These are phyloP conservation scores for Herpetospermum pedunculosum DNA, from an alignment of 306 rosid species.

Conservation along the genomic window DNA sequence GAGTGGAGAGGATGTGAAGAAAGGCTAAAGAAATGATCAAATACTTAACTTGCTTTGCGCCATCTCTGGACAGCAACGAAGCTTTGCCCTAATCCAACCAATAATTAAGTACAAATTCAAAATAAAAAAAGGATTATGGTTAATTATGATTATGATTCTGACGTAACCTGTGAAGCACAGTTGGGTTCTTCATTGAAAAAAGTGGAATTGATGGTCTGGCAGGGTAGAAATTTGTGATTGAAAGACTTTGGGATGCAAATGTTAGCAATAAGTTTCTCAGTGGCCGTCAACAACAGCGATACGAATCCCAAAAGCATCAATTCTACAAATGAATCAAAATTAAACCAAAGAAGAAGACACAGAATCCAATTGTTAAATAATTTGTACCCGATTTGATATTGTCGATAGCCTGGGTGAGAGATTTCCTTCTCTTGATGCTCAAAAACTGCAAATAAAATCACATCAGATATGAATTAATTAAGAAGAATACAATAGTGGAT, in stretches of 20 bases:
- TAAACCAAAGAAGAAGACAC: background rate
- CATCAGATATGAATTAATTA: background rate
- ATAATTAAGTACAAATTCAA: no score
- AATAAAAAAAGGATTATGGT: no score
- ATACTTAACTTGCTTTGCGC: constrained; percentile 28
- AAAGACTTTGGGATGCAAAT: constrained; percentile 34
- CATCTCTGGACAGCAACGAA: constrained; percentile 32
- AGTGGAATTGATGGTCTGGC: constrained; percentile 7
- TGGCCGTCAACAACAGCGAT: constrained; percentile 33
- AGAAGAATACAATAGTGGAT: background rate
- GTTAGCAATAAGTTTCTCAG: constrained; percentile 26
- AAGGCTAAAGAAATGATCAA: constrained; percentile 32
- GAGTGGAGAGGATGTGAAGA: constrained; percentile 30
- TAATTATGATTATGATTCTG: no score
- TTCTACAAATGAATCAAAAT: constrained; percentile 8
- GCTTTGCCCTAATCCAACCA: constrained; percentile 33
- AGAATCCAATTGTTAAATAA: no score
- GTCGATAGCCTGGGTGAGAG: constrained; percentile 39
- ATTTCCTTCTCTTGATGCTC: constrained; percentile 22
- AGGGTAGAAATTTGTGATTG: constrained; percentile 32
- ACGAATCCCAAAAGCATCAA: constrained; percentile 44
- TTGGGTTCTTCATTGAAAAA: constrained; percentile 28
- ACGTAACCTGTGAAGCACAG: constrained; percentile 32
- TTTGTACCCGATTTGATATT: constrained; percentile 45
- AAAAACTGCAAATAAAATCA: constrained; percentile 24